These are phyloP conservation scores for Phaeotremella fagi DNA, from an alignment of 768 basidiomycete genomes.

Conservation along the genomic window DNA sequence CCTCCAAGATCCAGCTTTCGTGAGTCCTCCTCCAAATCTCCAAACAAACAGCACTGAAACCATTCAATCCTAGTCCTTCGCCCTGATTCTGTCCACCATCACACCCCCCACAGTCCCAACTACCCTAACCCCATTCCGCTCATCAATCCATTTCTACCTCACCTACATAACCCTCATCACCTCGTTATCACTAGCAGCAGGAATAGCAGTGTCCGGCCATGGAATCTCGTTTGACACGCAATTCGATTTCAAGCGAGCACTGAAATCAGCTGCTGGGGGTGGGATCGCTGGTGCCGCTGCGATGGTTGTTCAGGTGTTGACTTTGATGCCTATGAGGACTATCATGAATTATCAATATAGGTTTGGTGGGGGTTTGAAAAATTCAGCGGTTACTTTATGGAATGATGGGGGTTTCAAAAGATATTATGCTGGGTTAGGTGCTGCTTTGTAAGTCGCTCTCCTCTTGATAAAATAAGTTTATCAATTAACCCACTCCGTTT, in stretches of 20 bases:
- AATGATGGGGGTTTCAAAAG: constrained; percentile 72
- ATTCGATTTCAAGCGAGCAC: constrained; percentile 73
- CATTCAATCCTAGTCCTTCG: constrained; percentile 32
- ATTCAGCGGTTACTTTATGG: constrained; percentile 65
- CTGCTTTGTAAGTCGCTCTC: constrained; percentile 67
- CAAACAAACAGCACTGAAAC: neutral
- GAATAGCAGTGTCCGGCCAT: constrained; percentile 32
- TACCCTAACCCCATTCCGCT: constrained; percentile 28
- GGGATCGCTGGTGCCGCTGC: constrained; percentile 83
- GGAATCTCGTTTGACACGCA: constrained; percentile 49
- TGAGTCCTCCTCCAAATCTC: constrained; percentile 12
- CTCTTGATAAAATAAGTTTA: neutral
- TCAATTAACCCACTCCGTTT: neutral
- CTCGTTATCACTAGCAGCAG: constrained; percentile 28
- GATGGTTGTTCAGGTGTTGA: constrained; percentile 89
- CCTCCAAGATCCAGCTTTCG: constrained; percentile 45
- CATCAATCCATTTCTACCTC: constrained; percentile 30
- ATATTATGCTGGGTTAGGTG: constrained; percentile 80
- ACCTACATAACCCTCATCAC: constrained; percentile 34
- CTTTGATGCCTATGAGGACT: constrained; percentile 91
- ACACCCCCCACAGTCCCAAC: constrained; percentile 27
- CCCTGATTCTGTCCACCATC: constrained; percentile 29
- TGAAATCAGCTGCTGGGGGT: constrained; percentile 80
- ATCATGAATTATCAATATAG: constrained; percentile 94
- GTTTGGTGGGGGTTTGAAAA: constrained; percentile 70